Evolutionary conservation across 2,329 filamentous ascomycete genomes (phyloP), one percentile per base, ranked within the genome.

Genomic region (Colletotrichum incanum): DNA sequence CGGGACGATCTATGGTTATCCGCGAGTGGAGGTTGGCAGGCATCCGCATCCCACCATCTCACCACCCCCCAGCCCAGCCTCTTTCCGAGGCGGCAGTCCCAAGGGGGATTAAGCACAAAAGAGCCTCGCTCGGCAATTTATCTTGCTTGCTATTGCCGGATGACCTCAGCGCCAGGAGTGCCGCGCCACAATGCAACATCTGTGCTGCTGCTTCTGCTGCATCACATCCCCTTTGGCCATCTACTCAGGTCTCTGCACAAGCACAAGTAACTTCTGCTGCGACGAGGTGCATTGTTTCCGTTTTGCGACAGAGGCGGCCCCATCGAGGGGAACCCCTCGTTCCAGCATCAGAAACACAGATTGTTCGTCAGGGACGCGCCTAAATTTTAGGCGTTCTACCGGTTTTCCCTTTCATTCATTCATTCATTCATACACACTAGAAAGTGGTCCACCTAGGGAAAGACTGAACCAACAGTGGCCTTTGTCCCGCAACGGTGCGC

Each of bases 121-220:
- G 52, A 68, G 65, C 58, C 69, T 64, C 52, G 55, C 28, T 69
- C 67, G 69, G 65, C 43, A 72, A 49, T 65, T 49, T 50, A 23
- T 41, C 47, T 14, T 16, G 55, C n/a, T n/a, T 52, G 31, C 52
- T 50, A 64, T 43, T 72, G 59, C 69, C 59, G 65, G 39, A 64
- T 65, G 50, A 72, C 65, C 69, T 72, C 59, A 64, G 65, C 65
- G 64, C 43, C 52, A 70, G 31, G 47, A 52, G 14, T 54, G 37
- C 69, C 65, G 59, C 65, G 59, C 59, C 69, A 69, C 69, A 52
- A 61, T 64, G 59, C 69, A 54, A 54, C 45, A 54, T 72, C 69
- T n/a, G 59, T 72, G 69, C 68, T 69, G 54, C 45, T 71, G 54
- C 45, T 45, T 2, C 64, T 23, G 47, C 54, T 49, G 26, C 39